Evolutionary conservation across 768 basidiomycete genomes (phyloP), one percentile per base, ranked within the genome.

Genomic region (Candolleomyces eurysporus): DNA sequence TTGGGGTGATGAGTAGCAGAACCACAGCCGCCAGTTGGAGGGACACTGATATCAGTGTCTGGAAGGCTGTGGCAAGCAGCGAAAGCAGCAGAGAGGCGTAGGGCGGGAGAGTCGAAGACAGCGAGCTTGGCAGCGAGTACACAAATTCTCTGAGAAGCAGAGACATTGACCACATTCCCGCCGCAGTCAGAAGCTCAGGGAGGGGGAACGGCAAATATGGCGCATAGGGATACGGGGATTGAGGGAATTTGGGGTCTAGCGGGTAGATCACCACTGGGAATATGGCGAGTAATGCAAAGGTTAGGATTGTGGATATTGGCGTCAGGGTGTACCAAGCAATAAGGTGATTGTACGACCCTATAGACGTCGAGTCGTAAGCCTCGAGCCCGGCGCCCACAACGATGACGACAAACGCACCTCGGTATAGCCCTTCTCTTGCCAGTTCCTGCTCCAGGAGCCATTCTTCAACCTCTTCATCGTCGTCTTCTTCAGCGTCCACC

Each of bases 291-390:
- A 82, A 60, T 4, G 76, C 64, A 66, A 88, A 84, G 8, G 79
- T 70, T 43, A 85, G 52, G 36, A 84, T 45, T 9, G 81, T 82
- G 0, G 82, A 79, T 43, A 86, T 57, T 1, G 89, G 88, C n/a
- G 84, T 84, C 39, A 88, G 72, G 0, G 81, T 78, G 68, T 91
- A 88, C 50, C 86, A 64, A n/a, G 76, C 70, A 42, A 89, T 56
- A 11, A 88, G 70, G 39, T 76, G 78, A 43, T 67, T 71, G 75
- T 90, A 90, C 4, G 88, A 89, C 21, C 89, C 90, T 91, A 62
- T 46, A 58, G 48, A 19, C 45, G 46, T 17, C 26, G 58, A 21
- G n/a, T 40, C 13, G 31, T 59, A 62, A 64, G 65, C 16, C 55
- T 26, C 26, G 22, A 54, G 64, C 59, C 43, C 59, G 53, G 50